Evolutionary conservation across 2,329 filamentous ascomycete genomes (phyloP), one percentile per base, ranked within the genome.

Genomic region (Venturia effusa): DNA sequence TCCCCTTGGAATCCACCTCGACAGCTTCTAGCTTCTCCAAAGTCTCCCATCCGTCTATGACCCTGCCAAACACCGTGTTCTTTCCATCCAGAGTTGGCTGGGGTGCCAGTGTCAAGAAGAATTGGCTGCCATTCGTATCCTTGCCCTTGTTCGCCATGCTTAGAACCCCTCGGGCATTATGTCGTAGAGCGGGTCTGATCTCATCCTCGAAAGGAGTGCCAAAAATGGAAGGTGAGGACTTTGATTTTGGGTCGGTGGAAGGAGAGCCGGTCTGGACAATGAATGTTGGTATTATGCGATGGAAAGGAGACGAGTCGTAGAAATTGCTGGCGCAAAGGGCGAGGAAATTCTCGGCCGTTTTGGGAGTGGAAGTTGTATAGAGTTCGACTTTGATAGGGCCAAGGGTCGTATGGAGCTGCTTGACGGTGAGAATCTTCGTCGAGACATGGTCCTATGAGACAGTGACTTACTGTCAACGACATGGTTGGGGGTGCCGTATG

Each of bases 371-470:
- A 75, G 97, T 91, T 79, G 93, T 97, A 79, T 97, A 97, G 68
- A 99, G 81, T 76, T 97, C 94, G 70, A 97, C 84, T 79, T 97
- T 99, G 74, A 99, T 83, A 76, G 94, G 88, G 73, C 94, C 94
- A 62, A 88, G 83, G 61, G 87, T 90, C 61, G 94, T 99, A 76
- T 97, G 92, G 17, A 99, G 83, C 69, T 78, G 24, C 8, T 39
- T 10, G 1, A 22, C 24, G 10, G 27, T 60, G 19, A 60, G 57
- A 22, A 7, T 60, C 34, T 22, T n/a, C 7, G 19, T 60, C 39
- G 17, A 30, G 1, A 24, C 19, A n/a, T 13, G 24, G n/a, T n/a
- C n/a, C 8, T 17, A 24, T 60, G 22, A 43, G 34, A 37, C 4
- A 30, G 34, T 68, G 6, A 65, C 62, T 30, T 69, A 77, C 75